A percentile compares a stretch with the other conserved stretches of the same genome.
Evolutionary conservation across 2,329 filamentous ascomycete genomes (phyloP).

Genomic region (Beauveria varroae): DNA sequence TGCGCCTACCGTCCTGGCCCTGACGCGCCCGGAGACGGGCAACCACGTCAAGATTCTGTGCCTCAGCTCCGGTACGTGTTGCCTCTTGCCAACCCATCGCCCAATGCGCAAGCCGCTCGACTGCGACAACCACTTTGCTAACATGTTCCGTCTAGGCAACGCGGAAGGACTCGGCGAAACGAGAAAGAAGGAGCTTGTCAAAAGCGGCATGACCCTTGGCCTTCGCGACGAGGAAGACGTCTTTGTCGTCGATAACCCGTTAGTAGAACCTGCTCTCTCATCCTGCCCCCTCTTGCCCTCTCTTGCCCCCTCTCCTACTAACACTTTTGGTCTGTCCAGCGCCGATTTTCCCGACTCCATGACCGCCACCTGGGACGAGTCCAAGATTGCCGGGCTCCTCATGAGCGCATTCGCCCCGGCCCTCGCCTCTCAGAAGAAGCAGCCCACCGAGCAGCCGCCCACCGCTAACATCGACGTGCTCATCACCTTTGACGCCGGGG

Average conservation of each 20-base stretch:
- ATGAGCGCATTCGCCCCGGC: constrained; percentile 66
- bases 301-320: background rate
- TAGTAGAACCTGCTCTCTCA: constrained; percentile 12
- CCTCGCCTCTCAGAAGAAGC: constrained; percentile 29
- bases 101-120: too few species aligned
- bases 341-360: constrained; percentile 83
- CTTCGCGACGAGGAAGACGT: constrained; percentile 70
- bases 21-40: constrained; percentile 69
- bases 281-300: constrained; percentile 24
- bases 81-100: background rate
- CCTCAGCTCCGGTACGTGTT: constrained; percentile 64
- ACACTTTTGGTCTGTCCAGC: constrained; percentile 7
- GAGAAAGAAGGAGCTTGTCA: constrained; percentile 73
- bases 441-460: constrained; percentile 28
- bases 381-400: constrained; percentile 63
- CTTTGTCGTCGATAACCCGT: constrained; percentile 75
- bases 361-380: constrained; percentile 67
- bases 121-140: background rate
- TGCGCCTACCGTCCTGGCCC: constrained; percentile 75
- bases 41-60: constrained; percentile 95
- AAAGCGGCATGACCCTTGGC: constrained; percentile 72
- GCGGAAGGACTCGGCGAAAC: constrained; percentile 81
- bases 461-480: constrained; percentile 65
- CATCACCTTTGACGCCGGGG: constrained; percentile 79
- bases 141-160: constrained; percentile 46